Base-by-base conservation (phyloP, 2,329 filamentous ascomycete genomes). In the Gyromitra esculenta region DNA sequence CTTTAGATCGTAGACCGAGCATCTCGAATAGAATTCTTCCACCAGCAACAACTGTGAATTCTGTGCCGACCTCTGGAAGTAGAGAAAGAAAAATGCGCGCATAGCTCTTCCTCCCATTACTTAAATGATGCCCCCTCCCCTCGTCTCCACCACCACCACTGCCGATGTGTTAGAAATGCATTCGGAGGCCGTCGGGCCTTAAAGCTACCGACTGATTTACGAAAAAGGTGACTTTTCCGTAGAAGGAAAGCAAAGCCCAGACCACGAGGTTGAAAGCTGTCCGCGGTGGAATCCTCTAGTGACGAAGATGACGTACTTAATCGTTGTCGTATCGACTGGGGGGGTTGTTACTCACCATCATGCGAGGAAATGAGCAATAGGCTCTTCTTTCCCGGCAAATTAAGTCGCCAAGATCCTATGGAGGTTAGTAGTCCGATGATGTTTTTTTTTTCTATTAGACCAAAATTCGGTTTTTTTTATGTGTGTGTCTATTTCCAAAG, bases 241-340 rank as follows among this genome's bases (percentile, higher is more conserved):
- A 76, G 68, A 48, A 56, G 74, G 74, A 60, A 73, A 59, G 43
- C 11, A 64, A 50, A 62, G 43, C 43, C 63, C 52, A 43, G 50
- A 75, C 62, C 41, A 67, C 62, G 60, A 76, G 56, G 18, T 63
- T 67, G 37, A 66, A 31, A 56, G 66, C 62, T 48, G 21, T 37
- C 62, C 52, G 15, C 64, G 62, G 45, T 18, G 25, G n/a, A 35
- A 62, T 39, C 15, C 37, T 43, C 41, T 41, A 60, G 60, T 74
- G 64, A 64, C 66, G 65, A 45, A 31, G 15, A 48, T 69, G 52
- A 68, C 70, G 70, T 69, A 73, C 39, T 48, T 31, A 54, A 72
- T 21, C 21, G 25, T 50, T 59, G n/a, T 39, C n/a, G 45, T 48
- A 35, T 21, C n/a, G 39, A 52, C 15, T 31, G 52, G 41, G 39